Percentiles rank a stretch among this genome's conserved stretches.
phyloP scores from a whole-genome alignment of 345 rosid species.

The Salix brachista region DNA sequence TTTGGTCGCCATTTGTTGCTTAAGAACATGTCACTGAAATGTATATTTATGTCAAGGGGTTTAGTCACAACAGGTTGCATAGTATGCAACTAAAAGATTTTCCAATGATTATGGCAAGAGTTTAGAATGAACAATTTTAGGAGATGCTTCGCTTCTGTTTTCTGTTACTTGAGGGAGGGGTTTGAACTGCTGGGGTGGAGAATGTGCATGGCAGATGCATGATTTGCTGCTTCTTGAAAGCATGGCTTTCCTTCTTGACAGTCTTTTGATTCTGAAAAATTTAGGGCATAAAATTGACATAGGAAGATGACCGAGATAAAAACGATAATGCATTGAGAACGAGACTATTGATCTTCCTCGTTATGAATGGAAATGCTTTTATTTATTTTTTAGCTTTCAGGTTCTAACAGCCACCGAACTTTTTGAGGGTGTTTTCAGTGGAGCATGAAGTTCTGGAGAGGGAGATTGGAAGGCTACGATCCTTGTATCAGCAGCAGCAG shows the following conservation, averaged over 20 bases:
- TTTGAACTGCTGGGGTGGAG: neutral
- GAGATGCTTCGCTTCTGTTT: neutral
- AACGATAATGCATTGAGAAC: neutral
- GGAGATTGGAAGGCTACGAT: constrained; percentile 78
- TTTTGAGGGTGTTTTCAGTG: constrained; percentile 46
- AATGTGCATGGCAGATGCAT: neutral
- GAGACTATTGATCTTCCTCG: neutral
- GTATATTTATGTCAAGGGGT: neutral
- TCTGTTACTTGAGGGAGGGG: neutral
- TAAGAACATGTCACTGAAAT: neutral
- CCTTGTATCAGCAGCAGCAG: constrained; percentile 65
- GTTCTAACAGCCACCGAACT: neutral
- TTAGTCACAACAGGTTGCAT: neutral
- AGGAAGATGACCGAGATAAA: neutral
- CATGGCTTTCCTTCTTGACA: neutral
- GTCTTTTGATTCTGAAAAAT: neutral
- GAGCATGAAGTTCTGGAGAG: constrained; percentile 96
- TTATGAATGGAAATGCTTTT: neutral
- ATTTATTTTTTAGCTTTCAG: neutral
- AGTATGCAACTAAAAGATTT: neutral
- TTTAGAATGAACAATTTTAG: neutral
- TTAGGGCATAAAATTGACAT: neutral
- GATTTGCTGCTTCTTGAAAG: neutral
- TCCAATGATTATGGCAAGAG: neutral
- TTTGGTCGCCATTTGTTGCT: neutral